These are phyloP conservation scores for Hypoxylon sp. DNA, from an alignment of 2,329 filamentous ascomycete species.

Conservation along the genomic window DNA sequence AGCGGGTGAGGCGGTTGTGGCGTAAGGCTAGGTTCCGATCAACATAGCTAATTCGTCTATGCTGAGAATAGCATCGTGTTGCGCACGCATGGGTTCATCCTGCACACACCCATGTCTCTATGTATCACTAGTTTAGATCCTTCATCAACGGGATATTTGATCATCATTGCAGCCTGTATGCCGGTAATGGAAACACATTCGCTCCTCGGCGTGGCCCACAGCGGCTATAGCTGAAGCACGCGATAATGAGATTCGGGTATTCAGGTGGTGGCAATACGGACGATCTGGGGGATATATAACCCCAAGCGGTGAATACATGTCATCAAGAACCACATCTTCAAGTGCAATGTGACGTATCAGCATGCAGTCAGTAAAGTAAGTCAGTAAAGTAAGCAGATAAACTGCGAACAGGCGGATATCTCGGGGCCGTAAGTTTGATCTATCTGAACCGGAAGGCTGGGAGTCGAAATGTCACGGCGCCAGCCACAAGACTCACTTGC, in stretches of 20 bases:
- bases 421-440: conserved; percentile 26
- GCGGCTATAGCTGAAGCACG: conserved; percentile 42
- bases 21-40: conserved; percentile 48
- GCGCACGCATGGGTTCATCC: conserved; percentile 41
- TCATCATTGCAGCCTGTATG: conserved; percentile 26
- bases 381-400: conserved; percentile 28
- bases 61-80: conserved; percentile 36
- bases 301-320: conserved; percentile 43
- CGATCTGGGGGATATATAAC: conserved; percentile 39
- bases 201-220: conserved; percentile 17
- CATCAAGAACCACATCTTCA: conserved; percentile 41
- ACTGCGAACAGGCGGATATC: conserved; percentile 21
- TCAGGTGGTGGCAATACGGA: conserved; percentile 45
- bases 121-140: conserved; percentile 48
- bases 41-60: conserved; percentile 41
- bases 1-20: conserved; percentile 57
- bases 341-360: conserved; percentile 40
- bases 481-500: conserved; percentile 31
- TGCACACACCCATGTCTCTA: conserved; percentile 40
- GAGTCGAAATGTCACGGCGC: conserved; percentile 10
- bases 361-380: conserved; percentile 30
- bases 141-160: conserved; percentile 40
- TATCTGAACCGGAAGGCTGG: conserved; percentile 33
- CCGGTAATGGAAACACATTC: conserved; percentile 22
- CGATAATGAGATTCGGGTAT: conserved; percentile 23